Percentiles rank a stretch among this genome's conserved stretches.
phyloP scores from a whole-genome alignment of 306 rosid genomes.

The Quercus gilva region DNA sequence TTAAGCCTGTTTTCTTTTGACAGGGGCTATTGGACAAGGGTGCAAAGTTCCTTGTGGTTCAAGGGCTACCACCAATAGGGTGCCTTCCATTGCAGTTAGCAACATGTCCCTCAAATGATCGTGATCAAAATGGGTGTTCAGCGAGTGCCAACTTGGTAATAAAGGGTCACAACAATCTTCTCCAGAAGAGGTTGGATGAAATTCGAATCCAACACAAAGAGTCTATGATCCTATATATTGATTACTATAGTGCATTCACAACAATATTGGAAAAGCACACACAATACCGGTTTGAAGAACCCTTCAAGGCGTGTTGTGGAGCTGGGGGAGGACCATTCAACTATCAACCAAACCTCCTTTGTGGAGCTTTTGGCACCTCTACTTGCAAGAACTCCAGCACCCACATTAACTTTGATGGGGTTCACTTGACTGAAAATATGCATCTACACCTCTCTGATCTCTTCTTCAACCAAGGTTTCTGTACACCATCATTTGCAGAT shows the following conservation, averaged over 20 bases:
- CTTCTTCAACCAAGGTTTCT: constrained; percentile 20
- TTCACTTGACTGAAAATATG: constrained; percentile 23
- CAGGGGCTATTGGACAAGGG: constrained; percentile 12
- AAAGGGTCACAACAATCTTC: constrained; percentile 15
- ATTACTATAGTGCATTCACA: constrained; percentile 15
- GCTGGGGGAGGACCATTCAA: neutral
- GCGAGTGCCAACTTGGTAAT: neutral
- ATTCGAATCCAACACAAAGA: neutral
- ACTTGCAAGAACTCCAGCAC: constrained; percentile 16
- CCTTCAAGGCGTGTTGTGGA: constrained; percentile 34
- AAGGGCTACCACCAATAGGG: constrained; percentile 27
- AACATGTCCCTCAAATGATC: neutral
- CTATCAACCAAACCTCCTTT: neutral
- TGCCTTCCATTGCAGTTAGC: constrained; percentile 16
- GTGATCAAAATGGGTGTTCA: constrained; percentile 18
- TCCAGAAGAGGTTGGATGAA: constrained; percentile 1
- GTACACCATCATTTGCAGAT: constrained; percentile 20
- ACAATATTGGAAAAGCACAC: neutral
- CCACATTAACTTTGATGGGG: constrained; percentile 28
- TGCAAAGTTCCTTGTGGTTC: constrained; percentile 19
- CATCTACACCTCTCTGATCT: constrained; percentile 13
- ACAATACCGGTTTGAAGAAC: constrained; percentile 5
- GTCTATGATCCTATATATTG: constrained; percentile 10
- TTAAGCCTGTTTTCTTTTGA: neutral
- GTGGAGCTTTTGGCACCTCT: constrained; percentile 18